Percentiles rank a stretch among this genome's conserved stretches.
These are phyloP conservation scores for Oryza punctata DNA, from an alignment of 176 grass and related monocot genomes.

Conservation along the genomic window DNA sequence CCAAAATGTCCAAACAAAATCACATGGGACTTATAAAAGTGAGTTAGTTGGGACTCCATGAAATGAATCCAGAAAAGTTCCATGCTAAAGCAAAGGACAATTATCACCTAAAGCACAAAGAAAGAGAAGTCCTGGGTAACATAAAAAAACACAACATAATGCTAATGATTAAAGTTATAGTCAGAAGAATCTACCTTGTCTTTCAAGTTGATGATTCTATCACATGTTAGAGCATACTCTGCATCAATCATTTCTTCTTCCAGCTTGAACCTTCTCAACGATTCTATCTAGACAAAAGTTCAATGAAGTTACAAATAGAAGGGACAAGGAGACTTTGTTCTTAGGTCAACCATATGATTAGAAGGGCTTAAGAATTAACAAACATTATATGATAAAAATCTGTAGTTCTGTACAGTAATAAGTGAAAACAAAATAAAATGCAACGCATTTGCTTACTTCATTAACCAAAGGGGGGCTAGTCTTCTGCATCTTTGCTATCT, in stretches of 20 bases:
- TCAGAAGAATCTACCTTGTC: conserved; percentile 68
- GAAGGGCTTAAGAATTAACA: not conserved
- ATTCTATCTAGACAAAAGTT: conserved; percentile 70
- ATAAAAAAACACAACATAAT: not conserved
- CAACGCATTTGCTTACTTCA: conserved; percentile 63
- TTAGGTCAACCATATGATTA: not conserved
- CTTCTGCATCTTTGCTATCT: conserved; percentile 69
- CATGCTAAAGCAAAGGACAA: conserved; percentile 19
- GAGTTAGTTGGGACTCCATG: conserved; percentile 10
- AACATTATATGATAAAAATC: conserved; percentile 14
- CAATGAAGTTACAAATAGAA: conserved; percentile 37
- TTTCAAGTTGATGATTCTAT: conserved; percentile 80
- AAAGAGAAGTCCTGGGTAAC: not conserved
- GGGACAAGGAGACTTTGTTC: conserved; percentile 10
- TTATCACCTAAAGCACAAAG: not conserved
- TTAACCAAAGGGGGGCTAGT: conserved; percentile 50
- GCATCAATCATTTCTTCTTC: conserved; percentile 88
- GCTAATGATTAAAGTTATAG: conserved; percentile 10
- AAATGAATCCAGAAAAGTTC: not conserved
- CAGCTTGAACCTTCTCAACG: conserved; percentile 77
- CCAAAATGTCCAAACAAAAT: not conserved
- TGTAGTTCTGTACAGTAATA: not conserved
- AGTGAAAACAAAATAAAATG: conserved; percentile 8
- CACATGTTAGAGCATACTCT: conserved; percentile 76
- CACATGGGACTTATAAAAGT: conserved; percentile 20